Percentiles rank a stretch among this genome's conserved stretches.
phyloP scores from a whole-genome alignment of 768 basidiomycete genomes.

The Amanita subjunquillea region DNA sequence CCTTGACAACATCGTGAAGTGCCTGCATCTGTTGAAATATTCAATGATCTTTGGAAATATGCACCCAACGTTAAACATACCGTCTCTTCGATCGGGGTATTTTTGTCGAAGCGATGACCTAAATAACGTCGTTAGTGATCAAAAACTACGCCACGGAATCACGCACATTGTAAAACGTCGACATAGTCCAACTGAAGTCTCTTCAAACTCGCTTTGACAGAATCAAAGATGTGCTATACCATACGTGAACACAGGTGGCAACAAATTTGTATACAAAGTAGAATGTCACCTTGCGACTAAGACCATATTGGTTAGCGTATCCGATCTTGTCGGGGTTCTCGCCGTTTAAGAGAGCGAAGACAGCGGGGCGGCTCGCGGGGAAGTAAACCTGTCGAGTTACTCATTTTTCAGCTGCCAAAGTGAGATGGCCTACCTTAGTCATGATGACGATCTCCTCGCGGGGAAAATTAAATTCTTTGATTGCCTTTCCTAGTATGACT shows the following conservation, averaged over 20 bases:
- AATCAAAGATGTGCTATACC: slow-evolving; percentile 36
- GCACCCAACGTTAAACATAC: slow-evolving; percentile 6
- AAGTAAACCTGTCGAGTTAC: background rate
- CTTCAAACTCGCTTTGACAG: slow-evolving; percentile 22
- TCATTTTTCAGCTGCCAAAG: background rate
- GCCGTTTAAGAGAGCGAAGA: background rate
- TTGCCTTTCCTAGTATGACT: background rate
- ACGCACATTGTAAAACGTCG: slow-evolving; percentile 17
- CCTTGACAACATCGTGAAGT: slow-evolving; percentile 31
- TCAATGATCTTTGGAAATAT: background rate
- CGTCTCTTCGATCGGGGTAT: slow-evolving; percentile 30
- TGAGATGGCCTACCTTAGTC: background rate
- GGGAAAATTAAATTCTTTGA: background rate
- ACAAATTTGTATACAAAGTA: background rate
- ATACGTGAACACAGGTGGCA: too few relatives aligned
- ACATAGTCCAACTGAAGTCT: slow-evolving; percentile 50
- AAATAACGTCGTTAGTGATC: too few relatives aligned
- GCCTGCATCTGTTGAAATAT: slow-evolving; percentile 27
- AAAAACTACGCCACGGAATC: too few relatives aligned
- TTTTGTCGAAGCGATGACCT: slow-evolving; percentile 27
- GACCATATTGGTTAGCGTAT: background rate
- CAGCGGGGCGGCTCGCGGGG: background rate
- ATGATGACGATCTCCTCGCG: background rate
- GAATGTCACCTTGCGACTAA: background rate
- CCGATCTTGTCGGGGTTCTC: background rate